Evolutionary conservation across 2,329 filamentous ascomycete species (phyloP).

Genomic region (Colletotrichum echinochloae): DNA sequence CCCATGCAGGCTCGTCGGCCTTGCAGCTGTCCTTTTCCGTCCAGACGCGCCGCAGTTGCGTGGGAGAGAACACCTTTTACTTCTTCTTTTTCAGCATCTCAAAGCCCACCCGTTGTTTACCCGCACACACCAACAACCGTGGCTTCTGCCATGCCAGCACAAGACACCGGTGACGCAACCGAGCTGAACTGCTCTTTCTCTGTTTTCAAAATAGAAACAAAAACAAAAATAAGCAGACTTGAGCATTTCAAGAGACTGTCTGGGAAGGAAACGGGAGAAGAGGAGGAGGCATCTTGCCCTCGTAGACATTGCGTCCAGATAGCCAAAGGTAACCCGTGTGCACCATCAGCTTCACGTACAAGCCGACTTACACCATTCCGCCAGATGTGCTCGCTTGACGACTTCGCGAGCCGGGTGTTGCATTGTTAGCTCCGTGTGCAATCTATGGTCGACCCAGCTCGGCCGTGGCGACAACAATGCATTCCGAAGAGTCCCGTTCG

Average conservation of each 20-base stretch:
- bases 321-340: background rate
- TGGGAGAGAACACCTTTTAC: background rate
- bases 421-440: slow-evolving; percentile 10
- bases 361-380: background rate
- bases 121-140: background rate
- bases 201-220: background rate
- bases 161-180: background rate
- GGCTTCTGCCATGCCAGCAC: background rate
- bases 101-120: background rate
- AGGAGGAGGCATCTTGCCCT: background rate
- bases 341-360: background rate
- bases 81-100: background rate
- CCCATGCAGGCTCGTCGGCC: slow-evolving; percentile 13
- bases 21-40: slow-evolving; percentile 5
- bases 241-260: background rate
- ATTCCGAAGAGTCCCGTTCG: slow-evolving; percentile 7
- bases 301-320: background rate
- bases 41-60: background rate
- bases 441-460: slow-evolving; percentile 18
- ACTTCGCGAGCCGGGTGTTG: slow-evolving; percentile 23
- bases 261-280: background rate
- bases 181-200: background rate
- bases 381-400: background rate
- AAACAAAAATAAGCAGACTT: background rate
- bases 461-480: slow-evolving; percentile 18